Percentiles rank a stretch among this genome's conserved stretches.
Evolutionary conservation across 352 stramenopile species (phyloP).

Genomic region (Globisporangium viniferum): DNA sequence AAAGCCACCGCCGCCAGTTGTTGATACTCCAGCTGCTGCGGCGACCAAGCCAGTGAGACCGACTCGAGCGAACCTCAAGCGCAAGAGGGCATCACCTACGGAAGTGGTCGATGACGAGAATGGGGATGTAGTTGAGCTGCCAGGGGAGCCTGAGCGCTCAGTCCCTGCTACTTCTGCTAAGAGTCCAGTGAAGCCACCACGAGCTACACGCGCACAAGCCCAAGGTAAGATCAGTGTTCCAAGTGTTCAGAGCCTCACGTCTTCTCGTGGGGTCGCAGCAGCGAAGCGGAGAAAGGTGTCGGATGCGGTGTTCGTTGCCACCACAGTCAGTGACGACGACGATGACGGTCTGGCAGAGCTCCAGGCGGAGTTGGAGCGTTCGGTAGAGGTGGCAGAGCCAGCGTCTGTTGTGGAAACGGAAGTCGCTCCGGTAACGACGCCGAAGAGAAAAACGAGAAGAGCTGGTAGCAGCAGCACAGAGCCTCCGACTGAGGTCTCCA

Average conservation of each 20-base stretch:
- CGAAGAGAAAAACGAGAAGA: background rate
- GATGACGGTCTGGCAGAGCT: slow-evolving; percentile 26
- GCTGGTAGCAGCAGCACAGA: background rate
- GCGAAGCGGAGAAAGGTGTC: background rate
- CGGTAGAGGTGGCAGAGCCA: background rate
- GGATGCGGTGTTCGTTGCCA: slow-evolving; percentile 17
- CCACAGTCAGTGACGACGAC: slow-evolving; percentile 24
- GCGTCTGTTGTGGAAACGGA: background rate
- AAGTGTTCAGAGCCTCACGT: background rate
- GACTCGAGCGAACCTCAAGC: background rate
- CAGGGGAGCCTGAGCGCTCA: slow-evolving; percentile 9
- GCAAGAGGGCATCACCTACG: background rate
- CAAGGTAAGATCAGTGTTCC: no score
- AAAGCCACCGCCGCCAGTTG: background rate
- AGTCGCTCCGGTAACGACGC: background rate
- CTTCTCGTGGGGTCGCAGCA: background rate
- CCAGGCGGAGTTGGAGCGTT: slow-evolving; percentile 27
- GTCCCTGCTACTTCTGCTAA: background rate
- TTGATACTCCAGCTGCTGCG: background rate
- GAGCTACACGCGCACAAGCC: background rate
- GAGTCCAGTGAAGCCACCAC: slow-evolving; percentile 9
- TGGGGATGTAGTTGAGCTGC: slow-evolving; percentile 1
- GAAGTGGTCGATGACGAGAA: background rate
- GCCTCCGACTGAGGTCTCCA: background rate
- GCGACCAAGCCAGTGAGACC: background rate